A percentile compares a stretch with the other conserved stretches of the same genome.
Conservation (phyloP, 352 stramenopile species). For the Aphanomyces cochlioides region DNA sequence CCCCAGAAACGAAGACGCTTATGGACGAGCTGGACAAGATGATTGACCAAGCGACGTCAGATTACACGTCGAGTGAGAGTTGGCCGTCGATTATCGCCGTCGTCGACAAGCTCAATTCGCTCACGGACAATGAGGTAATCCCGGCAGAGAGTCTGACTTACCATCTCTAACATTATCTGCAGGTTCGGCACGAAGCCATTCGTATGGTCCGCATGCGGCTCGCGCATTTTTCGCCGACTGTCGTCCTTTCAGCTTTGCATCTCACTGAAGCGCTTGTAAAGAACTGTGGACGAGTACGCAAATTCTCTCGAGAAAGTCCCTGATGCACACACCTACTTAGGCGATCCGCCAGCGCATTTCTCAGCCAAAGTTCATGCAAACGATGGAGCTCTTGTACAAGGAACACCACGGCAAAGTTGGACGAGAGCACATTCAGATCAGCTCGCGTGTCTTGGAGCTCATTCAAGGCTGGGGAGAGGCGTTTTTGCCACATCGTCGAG, state of each 20-base stretch:
- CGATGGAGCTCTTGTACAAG: constrained; percentile 70
- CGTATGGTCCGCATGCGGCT: constrained; percentile 67
- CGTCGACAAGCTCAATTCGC: constrained; percentile 66
- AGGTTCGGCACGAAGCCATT: constrained; percentile 64
- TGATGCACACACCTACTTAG: background rate
- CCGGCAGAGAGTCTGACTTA: background rate
- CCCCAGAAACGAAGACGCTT: constrained; percentile 61
- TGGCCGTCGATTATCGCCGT: constrained; percentile 72
- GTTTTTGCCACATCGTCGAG: constrained; percentile 61
- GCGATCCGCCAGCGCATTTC: constrained; percentile 62
- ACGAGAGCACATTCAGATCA: constrained; percentile 70
- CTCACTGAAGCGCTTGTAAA: constrained; percentile 72
- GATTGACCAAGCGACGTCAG: constrained; percentile 61
- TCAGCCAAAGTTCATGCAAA: constrained; percentile 61
- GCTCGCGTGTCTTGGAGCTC: constrained; percentile 61
- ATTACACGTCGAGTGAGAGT: constrained; percentile 66
- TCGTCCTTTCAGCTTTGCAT: constrained; percentile 62
- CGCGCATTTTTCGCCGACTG: constrained; percentile 53
- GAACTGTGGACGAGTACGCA: constrained; percentile 54
- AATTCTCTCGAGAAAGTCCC: background rate
- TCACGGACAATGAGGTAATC: constrained; percentile 58
- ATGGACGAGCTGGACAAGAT: constrained; percentile 72
- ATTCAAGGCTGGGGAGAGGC: constrained; percentile 76
- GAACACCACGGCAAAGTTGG: constrained; percentile 68
- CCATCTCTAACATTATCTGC: background rate